A percentile compares a stretch with the other conserved stretches of the same genome.
Evolutionary conservation across 1,139 yeast genomes (phyloP).

Genomic region (Taphrina communis): DNA sequence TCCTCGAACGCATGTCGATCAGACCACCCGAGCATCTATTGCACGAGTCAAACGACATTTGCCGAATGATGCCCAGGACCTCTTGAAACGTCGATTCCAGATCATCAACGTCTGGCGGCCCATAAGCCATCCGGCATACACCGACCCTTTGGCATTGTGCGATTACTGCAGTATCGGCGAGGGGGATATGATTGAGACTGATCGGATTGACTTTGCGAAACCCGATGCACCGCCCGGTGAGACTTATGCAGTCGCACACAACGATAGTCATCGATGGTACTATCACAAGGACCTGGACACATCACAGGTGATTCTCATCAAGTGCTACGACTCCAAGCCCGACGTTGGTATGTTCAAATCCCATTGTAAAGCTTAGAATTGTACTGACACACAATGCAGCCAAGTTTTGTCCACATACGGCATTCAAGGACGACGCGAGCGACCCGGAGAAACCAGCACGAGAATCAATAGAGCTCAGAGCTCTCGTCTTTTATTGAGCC

Average conservation of each 20-base stretch:
- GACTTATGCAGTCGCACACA: constrained; percentile 46
- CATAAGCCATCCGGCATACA: constrained; percentile 45
- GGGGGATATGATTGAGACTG: constrained; percentile 46
- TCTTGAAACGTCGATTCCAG: constrained; percentile 46
- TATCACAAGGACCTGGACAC: constrained; percentile 46
- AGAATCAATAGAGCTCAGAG: constrained; percentile 48
- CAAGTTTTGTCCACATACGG: constrained; percentile 47
- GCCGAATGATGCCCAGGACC: constrained; percentile 46
- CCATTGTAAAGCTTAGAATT: not conserved
- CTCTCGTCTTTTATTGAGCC: constrained; percentile 46
- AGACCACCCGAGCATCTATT: constrained; percentile 47
- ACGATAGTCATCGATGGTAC: constrained; percentile 47
- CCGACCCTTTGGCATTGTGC: constrained; percentile 48
- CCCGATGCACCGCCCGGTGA: constrained; percentile 47
- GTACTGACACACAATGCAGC: not conserved
- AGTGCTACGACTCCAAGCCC: constrained; percentile 48
- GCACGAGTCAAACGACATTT: constrained; percentile 47
- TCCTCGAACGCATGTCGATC: constrained; percentile 48
- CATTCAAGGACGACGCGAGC: constrained; percentile 47
- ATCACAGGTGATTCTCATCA: constrained; percentile 47
- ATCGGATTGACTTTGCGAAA: constrained; percentile 43
- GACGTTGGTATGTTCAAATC: constrained; percentile 45
- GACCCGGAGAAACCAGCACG: constrained; percentile 45
- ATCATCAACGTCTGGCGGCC: constrained; percentile 49
- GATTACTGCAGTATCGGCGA: constrained; percentile 44